Base-by-base conservation (phyloP, 2,329 filamentous ascomycete genomes). In the Thielaviopsis musarum region DNA sequence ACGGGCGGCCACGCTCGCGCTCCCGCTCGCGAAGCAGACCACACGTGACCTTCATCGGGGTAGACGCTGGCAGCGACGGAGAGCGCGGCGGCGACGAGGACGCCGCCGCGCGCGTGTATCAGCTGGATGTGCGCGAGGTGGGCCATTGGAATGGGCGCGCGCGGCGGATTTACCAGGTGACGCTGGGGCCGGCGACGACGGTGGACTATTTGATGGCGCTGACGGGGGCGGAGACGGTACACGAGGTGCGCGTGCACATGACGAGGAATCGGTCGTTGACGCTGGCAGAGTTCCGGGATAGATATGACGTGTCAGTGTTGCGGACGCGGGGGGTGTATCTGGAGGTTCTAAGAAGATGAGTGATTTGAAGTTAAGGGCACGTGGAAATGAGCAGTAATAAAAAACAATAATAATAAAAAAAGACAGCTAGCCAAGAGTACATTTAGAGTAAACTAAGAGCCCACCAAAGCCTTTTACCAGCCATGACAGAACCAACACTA, bases 111-210 rank as follows among this genome's bases (percentile, higher is more conserved):
- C 52, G 52, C 24, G 22, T 53, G 21, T 22, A 45, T 3, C 57
- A 53, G 30, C 28, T 52, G 13, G 57, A 58, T 19, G 57, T 58
- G 21, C 51, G 49, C 13, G 57, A 58, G 22, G 57, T 58, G 6
- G 26, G 28, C 13, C 51, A 30, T 5, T 58, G 57, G 57, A 26
- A 54, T 26, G 30, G 21, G 10, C 57, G 24, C 1, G 21, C 57
- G 17, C 19, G 57, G 21, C 34, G 41, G 15, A 48, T 38, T 6
- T 58, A 58, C 24, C 19, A 53, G 21, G 12, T 58, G 26, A 52
- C 34, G 34, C 52, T 58, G 22, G 57, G 52, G 5, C 49, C 57
- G 9, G 52, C 51, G 17, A 28, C 49, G 3, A 58, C 57, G 15
- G 21, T 53, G 12, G 57, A 58, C 38, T 45, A 58, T 21, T n/a